Evolutionary conservation across 176 grass and related monocot genomes (phyloP), one percentile per base, ranked within the genome.

Genomic region (Microstegium vimineum): DNA sequence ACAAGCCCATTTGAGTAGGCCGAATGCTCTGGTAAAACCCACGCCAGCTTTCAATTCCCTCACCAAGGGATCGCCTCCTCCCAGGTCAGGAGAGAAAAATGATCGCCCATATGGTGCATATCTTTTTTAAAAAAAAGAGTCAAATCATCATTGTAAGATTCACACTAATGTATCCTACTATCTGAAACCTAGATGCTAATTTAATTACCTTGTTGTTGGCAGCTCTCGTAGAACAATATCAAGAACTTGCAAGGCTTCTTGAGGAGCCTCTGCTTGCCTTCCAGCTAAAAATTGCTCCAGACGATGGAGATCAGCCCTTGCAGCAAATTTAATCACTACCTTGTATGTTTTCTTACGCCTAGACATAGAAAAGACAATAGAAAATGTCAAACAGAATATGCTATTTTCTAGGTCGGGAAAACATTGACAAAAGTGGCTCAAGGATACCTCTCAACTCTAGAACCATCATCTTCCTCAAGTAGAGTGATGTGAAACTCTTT

Each of bases 11-110:
- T 27, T 97, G 95, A 66, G 92, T 97, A 75, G 95, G 95, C 4
- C 95, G 86, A 62, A 97, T 92, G 83, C 92, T 97, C 86, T 98
- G 95, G 47, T 98, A 97, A 91, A 97, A 97, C 6, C 95, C 95
- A 6, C 86, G 86, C 95, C 95, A 97, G 62, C 90, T 90, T 82
- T 98, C 95, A n/a, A 98, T 81, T 20, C 95, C 95, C 36, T 98
- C 95, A 6, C 95, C 95, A 63, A 98, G 95, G 1, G 84, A 84
- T 32, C 91, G 90, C 62, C 83, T 84, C 79, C 75, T 93, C 5
- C 95, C 6, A 98, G 75, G 76, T 80, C 31, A 77, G 95, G 90
- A 25, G 90, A 94, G 88, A 91, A 98, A 71, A 98, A 98, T 5
- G 92, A 94, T 4, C 92, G 90, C 18, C 92, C 86, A 79, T 93